These are phyloP conservation scores for Cladosporium velox DNA, from an alignment of 2,329 filamentous ascomycete species.

Conservation along the genomic window DNA sequence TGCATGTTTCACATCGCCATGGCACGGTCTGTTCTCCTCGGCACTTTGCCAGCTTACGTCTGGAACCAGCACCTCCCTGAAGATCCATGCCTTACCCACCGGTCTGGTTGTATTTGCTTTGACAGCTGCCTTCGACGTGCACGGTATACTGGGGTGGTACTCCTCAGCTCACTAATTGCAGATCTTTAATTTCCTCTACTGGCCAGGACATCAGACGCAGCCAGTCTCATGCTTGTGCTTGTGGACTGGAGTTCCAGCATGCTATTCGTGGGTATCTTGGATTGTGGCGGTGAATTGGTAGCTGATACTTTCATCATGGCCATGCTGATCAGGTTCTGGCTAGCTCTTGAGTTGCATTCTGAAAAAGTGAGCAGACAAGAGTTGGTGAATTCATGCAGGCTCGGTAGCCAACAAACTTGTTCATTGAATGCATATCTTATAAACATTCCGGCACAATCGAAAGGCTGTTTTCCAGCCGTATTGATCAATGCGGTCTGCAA, in stretches of 20 bases:
- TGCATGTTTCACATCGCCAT: background rate
- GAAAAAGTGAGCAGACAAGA: no score
- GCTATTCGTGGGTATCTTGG: background rate
- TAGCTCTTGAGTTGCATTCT: background rate
- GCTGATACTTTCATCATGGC: background rate
- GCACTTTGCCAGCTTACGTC: background rate
- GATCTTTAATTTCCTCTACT: background rate
- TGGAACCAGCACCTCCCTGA: background rate
- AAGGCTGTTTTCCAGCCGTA: no score
- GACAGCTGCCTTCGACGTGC: background rate
- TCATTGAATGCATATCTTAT: background rate
- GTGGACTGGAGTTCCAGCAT: background rate
- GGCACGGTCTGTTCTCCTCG: background rate
- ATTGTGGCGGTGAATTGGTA: background rate
- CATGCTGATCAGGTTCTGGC: background rate
- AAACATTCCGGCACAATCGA: no score
- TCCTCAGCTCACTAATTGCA: background rate
- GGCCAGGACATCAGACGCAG: background rate
- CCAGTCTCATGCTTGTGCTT: background rate
- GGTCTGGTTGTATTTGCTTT: background rate
- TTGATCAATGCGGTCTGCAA: no score
- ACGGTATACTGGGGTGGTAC: background rate
- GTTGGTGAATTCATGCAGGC: background rate
- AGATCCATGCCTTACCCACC: background rate
- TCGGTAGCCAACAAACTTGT: no score